phyloP scores from a whole-genome alignment of 345 rosid species.

The Eutrema yunnanense region DNA sequence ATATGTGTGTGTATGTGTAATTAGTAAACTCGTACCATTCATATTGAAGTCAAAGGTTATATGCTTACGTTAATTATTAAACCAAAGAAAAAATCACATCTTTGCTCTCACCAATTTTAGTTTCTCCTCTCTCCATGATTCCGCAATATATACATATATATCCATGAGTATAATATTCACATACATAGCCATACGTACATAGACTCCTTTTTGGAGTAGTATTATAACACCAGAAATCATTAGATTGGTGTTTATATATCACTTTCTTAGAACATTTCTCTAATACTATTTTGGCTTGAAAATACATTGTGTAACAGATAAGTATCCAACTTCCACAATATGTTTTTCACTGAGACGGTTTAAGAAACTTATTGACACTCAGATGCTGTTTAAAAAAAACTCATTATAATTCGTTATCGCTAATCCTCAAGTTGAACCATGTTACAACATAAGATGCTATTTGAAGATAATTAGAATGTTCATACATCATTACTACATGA shows the following conservation, averaged over 20 bases:
- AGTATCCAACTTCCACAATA: background rate
- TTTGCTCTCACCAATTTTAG: slow-evolving; percentile 8
- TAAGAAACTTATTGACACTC: background rate
- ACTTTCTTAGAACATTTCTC: background rate
- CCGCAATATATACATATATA: background rate
- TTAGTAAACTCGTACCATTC: slow-evolving; percentile 3
- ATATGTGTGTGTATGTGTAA: background rate
- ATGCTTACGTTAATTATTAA: background rate
- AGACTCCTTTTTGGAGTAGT: background rate
- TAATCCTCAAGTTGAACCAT: background rate
- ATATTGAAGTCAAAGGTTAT: background rate
- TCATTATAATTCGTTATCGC: background rate
- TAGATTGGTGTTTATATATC: background rate
- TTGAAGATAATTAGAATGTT: background rate
- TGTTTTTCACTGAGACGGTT: background rate
- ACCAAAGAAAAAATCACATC: slow-evolving; percentile 6
- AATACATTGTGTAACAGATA: background rate
- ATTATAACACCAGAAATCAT: background rate
- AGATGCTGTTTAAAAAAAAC: background rate
- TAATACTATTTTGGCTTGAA: background rate
- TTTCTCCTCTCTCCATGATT: slow-evolving; percentile 14
- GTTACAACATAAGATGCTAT: background rate
- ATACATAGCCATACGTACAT: background rate
- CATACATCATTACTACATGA: background rate
- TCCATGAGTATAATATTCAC: background rate